These are phyloP conservation scores for Cladosporium sp. DNA, from an alignment of 2,329 filamentous ascomycete genomes.

Conservation along the genomic window DNA sequence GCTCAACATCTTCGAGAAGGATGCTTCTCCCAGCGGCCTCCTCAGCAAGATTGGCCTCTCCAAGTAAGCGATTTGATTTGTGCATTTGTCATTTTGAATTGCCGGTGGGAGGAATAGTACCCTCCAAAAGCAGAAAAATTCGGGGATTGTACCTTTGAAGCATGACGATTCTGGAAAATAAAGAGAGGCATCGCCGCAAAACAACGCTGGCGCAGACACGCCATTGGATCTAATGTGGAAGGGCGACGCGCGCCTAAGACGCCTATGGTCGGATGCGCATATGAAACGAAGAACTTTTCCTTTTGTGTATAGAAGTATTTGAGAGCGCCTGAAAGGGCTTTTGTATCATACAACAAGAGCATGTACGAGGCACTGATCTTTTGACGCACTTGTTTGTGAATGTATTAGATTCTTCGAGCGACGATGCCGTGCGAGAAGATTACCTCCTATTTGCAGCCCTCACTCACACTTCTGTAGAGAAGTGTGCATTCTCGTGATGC, in stretches of 20 bases:
- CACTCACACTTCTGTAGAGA: too few species aligned
- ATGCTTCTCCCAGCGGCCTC: slow-evolving; percentile 39
- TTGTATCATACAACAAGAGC: slow-evolving; percentile 6
- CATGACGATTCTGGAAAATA: neutral
- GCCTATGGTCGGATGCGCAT: neutral
- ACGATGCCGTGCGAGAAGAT: too few species aligned
- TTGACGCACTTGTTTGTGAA: too few species aligned
- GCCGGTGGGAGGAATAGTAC: neutral
- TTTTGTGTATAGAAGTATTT: slow-evolving; percentile 12
- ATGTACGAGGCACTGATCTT: neutral
- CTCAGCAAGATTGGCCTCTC: slow-evolving; percentile 53
- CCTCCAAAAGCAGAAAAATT: neutral
- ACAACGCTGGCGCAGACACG: neutral
- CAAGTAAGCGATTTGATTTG: slow-evolving; percentile 34
- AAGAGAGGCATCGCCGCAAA: neutral
- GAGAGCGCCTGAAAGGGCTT: slow-evolving; percentile 5
- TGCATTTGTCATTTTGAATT: neutral
- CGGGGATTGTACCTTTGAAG: neutral
- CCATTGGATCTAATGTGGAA: slow-evolving; percentile 5
- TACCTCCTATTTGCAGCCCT: too few species aligned
- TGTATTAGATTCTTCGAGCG: too few species aligned
- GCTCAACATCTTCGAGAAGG: slow-evolving; percentile 69
- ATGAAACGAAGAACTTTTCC: slow-evolving; percentile 11
- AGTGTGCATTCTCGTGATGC: too few species aligned
- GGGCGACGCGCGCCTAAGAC: neutral